Evolutionary conservation across 2,329 filamentous ascomycete genomes (phyloP).

Genomic region (Coniochaeta pulveracea): DNA sequence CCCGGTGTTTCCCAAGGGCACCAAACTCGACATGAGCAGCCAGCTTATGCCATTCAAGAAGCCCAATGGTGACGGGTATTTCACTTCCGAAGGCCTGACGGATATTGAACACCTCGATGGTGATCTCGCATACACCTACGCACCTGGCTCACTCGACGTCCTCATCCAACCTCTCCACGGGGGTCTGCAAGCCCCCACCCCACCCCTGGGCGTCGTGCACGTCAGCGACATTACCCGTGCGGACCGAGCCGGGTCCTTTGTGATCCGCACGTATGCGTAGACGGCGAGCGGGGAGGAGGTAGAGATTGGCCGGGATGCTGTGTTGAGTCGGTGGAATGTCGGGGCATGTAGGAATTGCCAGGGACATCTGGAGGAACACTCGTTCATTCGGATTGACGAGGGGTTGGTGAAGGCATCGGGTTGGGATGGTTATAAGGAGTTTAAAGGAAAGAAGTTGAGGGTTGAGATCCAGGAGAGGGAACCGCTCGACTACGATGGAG

Average conservation of each 20-base stretch:
- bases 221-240: constrained; percentile 12
- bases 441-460: no score
- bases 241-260: constrained; percentile 13
- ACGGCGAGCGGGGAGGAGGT: constrained; percentile 6
- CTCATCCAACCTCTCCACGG: not conserved
- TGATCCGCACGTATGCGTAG: constrained; percentile 8
- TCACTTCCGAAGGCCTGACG: constrained; percentile 5
- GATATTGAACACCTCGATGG: constrained; percentile 6
- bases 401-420: no score
- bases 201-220: not conserved
- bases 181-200: not conserved
- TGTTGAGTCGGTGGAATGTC: constrained; percentile 15
- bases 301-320: constrained; percentile 8
- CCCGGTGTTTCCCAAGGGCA: constrained; percentile 5
- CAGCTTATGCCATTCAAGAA: constrained; percentile 10
- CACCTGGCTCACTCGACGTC: not conserved
- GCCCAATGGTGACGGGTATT: not conserved
- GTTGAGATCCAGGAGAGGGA: no score
- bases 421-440: no score
- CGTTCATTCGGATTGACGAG: no score
- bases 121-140: constrained; percentile 11
- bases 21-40: constrained; percentile 6
- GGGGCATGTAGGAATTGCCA: constrained; percentile 14
- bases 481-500: no score
- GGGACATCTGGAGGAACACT: no score